These are phyloP conservation scores for Polymyxa betae DNA, from an alignment of 208 protist genomes.

Conservation along the genomic window DNA sequence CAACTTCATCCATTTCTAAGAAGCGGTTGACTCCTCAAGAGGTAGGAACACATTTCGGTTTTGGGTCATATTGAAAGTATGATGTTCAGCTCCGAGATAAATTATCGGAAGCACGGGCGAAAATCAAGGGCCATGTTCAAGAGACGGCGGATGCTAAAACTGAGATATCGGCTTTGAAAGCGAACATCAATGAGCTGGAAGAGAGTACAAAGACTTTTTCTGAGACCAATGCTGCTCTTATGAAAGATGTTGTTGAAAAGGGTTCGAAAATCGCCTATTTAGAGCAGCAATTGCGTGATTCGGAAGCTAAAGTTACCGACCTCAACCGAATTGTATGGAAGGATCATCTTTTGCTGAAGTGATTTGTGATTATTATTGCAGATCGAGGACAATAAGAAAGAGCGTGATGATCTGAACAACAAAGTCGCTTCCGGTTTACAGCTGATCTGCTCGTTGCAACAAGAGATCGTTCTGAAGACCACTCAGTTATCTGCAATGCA, in stretches of 20 bases:
- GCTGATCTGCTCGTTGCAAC: not conserved
- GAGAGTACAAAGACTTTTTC: not conserved
- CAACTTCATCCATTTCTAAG: not conserved
- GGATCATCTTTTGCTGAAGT: not conserved
- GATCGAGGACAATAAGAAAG: not conserved
- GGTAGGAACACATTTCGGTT: not conserved
- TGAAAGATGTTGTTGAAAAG: not conserved
- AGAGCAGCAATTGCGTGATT: not conserved
- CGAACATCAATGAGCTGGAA: not conserved
- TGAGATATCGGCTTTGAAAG: not conserved
- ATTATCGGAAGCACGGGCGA: not conserved
- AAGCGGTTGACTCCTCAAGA: constrained; percentile 43
- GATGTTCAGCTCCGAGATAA: not conserved
- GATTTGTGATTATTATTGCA: not conserved
- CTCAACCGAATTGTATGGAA: not conserved
- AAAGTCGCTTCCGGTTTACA: not conserved
- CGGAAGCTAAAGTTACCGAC: not conserved
- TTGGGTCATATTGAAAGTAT: not conserved
- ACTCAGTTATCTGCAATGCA: not conserved
- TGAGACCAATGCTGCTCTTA: not conserved
- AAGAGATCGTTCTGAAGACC: not conserved
- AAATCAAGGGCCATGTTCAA: not conserved
- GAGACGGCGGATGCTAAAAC: not conserved
- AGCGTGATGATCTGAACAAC: not conserved
- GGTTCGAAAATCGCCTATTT: not conserved